Conservation (phyloP, 228 moss, liverwort and hornwort genomes). For the Sphagnum magellanicum region DNA sequence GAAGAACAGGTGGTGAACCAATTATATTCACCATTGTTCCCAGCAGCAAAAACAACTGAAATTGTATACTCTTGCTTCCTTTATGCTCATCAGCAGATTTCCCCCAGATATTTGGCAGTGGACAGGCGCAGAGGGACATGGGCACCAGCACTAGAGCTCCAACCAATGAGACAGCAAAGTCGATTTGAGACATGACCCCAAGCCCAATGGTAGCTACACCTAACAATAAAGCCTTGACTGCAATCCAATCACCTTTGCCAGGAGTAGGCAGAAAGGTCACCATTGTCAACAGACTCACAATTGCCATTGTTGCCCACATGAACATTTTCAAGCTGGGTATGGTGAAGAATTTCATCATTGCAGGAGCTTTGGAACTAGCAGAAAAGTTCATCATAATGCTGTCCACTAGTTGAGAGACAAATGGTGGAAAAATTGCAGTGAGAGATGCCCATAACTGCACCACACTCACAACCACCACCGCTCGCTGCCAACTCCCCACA, state of each 20-base stretch:
- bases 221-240: slow-evolving; percentile 61
- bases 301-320: slow-evolving; percentile 1
- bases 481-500: slow-evolving; percentile 55
- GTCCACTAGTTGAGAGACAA: slow-evolving; percentile 39
- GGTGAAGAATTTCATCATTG: slow-evolving; percentile 29
- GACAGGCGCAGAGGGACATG: slow-evolving; percentile 60
- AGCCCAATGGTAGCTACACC: slow-evolving; percentile 69
- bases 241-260: slow-evolving; percentile 45
- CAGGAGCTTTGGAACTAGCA: slow-evolving; percentile 26
- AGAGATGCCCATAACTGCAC: slow-evolving; percentile 69
- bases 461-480: slow-evolving; percentile 51
- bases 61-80: slow-evolving; percentile 11
- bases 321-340: slow-evolving; percentile 22
- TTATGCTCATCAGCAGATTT: slow-evolving; percentile 10
- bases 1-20: slow-evolving; percentile 55
- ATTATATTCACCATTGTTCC: slow-evolving; percentile 30
- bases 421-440: slow-evolving; percentile 38
- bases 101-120: slow-evolving; percentile 34
- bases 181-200: slow-evolving; percentile 81
- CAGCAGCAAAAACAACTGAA: slow-evolving; percentile 8
- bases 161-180: slow-evolving; percentile 74
- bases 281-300: slow-evolving; percentile 22
- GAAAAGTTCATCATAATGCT: slow-evolving; percentile 29
- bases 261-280: not conserved
- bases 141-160: slow-evolving; percentile 84